Conservation (phyloP, 2,329 filamentous ascomycete genomes). For the Eutypa lata region DNA sequence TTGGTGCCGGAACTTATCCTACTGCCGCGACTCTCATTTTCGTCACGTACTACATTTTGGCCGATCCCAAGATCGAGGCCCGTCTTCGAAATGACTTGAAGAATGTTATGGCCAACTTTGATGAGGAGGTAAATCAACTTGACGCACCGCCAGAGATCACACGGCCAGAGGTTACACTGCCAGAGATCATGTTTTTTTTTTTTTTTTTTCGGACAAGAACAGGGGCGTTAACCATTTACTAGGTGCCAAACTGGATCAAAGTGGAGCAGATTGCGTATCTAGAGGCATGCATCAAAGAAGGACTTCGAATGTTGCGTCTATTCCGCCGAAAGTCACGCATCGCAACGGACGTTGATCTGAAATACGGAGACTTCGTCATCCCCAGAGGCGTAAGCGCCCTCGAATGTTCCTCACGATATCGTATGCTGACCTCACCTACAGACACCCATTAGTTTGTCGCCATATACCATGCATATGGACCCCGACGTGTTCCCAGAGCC, state of each 20-base stretch:
- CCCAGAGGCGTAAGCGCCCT: constrained; percentile 6
- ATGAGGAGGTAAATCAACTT: background rate
- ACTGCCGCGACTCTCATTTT: constrained; percentile 7
- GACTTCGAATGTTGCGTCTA: constrained; percentile 4
- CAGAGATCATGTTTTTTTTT: no score
- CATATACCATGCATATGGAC: constrained; percentile 8
- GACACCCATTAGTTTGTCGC: constrained; percentile 10
- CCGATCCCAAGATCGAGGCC: constrained; percentile 4
- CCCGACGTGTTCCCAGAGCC: constrained; percentile 10
- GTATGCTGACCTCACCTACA: background rate
- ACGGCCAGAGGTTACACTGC: no score
- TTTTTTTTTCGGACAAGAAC: no score
- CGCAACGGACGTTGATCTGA: constrained; percentile 7
- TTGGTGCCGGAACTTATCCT: constrained; percentile 8
- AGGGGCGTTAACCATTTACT: no score
- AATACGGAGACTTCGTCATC: constrained; percentile 9
- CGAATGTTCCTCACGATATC: background rate
- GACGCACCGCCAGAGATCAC: no score
- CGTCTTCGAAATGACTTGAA: constrained; percentile 8
- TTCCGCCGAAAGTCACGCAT: constrained; percentile 8
- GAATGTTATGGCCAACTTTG: constrained; percentile 2
- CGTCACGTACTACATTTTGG: constrained; percentile 8
- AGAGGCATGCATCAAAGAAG: constrained; percentile 9
- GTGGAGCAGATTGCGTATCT: constrained; percentile 9
- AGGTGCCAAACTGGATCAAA: constrained; percentile 6